Evolutionary conservation across 1,284 basidiomycete genomes (phyloP).

Genomic region (Vanrija sp.): DNA sequence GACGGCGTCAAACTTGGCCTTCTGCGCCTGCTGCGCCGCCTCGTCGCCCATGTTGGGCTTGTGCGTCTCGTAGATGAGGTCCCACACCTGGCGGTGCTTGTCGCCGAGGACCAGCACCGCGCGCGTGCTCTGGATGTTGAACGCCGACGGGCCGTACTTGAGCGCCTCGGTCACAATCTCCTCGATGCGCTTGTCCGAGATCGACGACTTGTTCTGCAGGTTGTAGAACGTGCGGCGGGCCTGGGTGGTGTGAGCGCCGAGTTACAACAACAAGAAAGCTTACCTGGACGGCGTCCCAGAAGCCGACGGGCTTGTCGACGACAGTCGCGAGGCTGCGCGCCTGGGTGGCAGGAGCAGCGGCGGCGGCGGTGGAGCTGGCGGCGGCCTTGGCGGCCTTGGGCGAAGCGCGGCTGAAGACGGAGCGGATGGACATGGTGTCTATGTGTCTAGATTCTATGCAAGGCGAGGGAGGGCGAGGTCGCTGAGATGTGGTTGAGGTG

Average conservation of each 20-base stretch:
- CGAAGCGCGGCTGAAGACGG: too few relatives aligned
- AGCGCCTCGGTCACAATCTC: constrained; percentile 49
- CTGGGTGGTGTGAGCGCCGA: constrained; percentile 16
- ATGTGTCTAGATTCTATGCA: not conserved
- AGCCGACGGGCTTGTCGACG: too few relatives aligned
- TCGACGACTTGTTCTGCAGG: constrained; percentile 44
- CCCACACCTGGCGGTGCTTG: constrained; percentile 51
- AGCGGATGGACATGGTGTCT: not conserved
- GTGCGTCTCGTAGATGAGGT: constrained; percentile 31
- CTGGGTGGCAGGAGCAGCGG: not conserved
- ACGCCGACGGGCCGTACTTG: constrained; percentile 49
- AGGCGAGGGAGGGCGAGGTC: too few relatives aligned
- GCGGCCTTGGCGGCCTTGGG: too few relatives aligned
- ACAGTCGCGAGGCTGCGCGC: too few relatives aligned
- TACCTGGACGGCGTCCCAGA: not conserved
- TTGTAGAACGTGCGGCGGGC: constrained; percentile 51
- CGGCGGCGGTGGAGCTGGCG: not conserved
- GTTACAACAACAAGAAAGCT: not conserved
- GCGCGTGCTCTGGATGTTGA: constrained; percentile 52
- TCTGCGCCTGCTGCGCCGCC: constrained; percentile 9
- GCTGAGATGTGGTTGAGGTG: too few relatives aligned
- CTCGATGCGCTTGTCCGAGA: constrained; percentile 46
- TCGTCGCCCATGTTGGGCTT: constrained; percentile 10
- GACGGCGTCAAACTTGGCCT: constrained; percentile 31
- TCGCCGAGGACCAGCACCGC: constrained; percentile 51